Conservation (phyloP, 2,329 filamentous ascomycete genomes). For the Coniochaeta pulveracea region DNA sequence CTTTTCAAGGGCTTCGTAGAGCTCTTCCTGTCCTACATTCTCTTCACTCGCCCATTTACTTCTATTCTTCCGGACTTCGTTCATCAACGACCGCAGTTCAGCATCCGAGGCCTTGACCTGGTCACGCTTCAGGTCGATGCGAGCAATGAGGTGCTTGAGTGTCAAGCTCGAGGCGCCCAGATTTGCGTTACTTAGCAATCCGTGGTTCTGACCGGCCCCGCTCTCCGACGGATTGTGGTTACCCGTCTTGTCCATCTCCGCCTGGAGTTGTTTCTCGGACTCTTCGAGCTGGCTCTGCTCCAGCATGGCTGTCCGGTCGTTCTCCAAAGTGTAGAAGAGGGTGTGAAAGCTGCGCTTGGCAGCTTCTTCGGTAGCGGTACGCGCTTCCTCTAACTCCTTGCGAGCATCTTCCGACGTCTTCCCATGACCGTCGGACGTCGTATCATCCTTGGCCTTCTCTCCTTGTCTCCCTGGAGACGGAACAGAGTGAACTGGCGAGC, state of each 20-base stretch:
- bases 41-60: slow-evolving; percentile 99
- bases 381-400: slow-evolving; percentile 85
- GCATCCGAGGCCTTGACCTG: slow-evolving; percentile 87
- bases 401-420: slow-evolving; percentile 79
- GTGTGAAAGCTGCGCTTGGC: slow-evolving; percentile 87
- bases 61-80: slow-evolving; percentile 92
- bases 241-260: slow-evolving; percentile 71
- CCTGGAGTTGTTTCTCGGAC: slow-evolving; percentile 89
- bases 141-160: slow-evolving; percentile 89
- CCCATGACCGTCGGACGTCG: slow-evolving; percentile 36
- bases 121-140: slow-evolving; percentile 86
- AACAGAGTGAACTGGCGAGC: slow-evolving; percentile 51
- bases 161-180: slow-evolving; percentile 92
- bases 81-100: slow-evolving; percentile 85
- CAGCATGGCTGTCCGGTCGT: slow-evolving; percentile 90
- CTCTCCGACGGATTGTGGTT: slow-evolving; percentile 33
- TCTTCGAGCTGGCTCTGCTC: slow-evolving; percentile 96
- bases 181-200: slow-evolving; percentile 86
- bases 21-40: slow-evolving; percentile 91
- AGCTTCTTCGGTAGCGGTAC: slow-evolving; percentile 79
- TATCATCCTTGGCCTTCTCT: slow-evolving; percentile 40
- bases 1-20: slow-evolving; percentile 95
- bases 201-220: slow-evolving; percentile 56
- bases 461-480: slow-evolving; percentile 48
- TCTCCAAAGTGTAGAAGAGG: slow-evolving; percentile 89